phyloP scores from a whole-genome alignment of 2,329 filamentous ascomycete species.

The Pseudogymnoascus sp. region DNA sequence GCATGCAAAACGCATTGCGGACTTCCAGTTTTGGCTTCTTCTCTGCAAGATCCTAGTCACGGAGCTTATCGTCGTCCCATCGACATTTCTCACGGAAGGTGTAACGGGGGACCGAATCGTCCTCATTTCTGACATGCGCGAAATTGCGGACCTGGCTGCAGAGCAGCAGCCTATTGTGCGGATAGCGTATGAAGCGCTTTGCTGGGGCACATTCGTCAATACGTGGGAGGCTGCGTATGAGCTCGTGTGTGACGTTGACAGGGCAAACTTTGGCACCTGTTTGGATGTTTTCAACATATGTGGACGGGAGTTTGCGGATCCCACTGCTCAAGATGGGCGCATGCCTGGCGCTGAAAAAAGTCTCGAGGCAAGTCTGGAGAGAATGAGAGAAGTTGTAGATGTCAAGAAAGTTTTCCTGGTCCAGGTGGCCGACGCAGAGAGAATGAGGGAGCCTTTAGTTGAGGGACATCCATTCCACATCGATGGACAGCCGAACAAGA shows the following conservation, averaged over 20 bases:
- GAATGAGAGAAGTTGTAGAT: conserved; percentile 20
- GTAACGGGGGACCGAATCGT: conserved; percentile 43
- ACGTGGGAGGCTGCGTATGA: conserved; percentile 68
- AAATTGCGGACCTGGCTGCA: conserved; percentile 60
- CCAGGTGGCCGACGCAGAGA: conserved; percentile 71
- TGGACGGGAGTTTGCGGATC: conserved; percentile 63
- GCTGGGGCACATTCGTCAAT: conserved; percentile 62
- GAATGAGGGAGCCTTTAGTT: conserved; percentile 47
- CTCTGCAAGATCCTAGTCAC: conserved; percentile 51
- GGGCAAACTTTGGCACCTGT: conserved; percentile 66
- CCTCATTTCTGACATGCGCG: conserved; percentile 53
- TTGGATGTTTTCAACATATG: conserved; percentile 74
- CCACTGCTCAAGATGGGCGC: conserved; percentile 33
- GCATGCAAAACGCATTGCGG: neutral
- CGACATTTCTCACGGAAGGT: conserved; percentile 48
- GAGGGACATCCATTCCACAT: conserved; percentile 50
- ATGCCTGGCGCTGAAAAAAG: conserved; percentile 28
- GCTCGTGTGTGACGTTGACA: conserved; percentile 54
- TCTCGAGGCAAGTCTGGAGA: conserved; percentile 32
- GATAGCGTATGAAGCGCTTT: conserved; percentile 67
- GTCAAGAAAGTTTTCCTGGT: conserved; percentile 54
- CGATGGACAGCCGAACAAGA: conserved; percentile 49
- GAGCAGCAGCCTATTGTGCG: conserved; percentile 40
- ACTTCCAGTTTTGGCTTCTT: conserved; percentile 5
- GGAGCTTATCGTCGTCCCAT: conserved; percentile 63